Conservation (phyloP, 1,284 basidiomycete species). For the Porodaedalea pini region DNA sequence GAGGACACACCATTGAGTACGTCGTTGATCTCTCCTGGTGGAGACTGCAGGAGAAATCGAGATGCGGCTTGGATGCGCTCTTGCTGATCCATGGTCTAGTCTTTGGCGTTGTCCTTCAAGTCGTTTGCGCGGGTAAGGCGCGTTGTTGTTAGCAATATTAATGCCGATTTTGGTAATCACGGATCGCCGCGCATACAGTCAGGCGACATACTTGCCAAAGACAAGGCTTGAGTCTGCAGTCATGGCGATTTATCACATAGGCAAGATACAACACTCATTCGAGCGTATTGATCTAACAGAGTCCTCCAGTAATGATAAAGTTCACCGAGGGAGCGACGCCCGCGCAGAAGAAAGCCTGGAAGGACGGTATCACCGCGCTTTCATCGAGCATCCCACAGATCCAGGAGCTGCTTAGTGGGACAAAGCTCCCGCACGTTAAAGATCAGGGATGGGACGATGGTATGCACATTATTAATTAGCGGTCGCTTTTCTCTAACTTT, state of each 20-base stretch:
- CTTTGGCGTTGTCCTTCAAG: not conserved
- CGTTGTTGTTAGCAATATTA: not conserved
- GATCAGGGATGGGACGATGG: slow-evolving; percentile 21
- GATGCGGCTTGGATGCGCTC: slow-evolving; percentile 71
- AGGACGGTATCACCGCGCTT: slow-evolving; percentile 11
- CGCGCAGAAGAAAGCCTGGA: slow-evolving; percentile 19
- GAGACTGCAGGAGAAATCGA: slow-evolving; percentile 80
- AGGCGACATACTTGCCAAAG: not conserved
- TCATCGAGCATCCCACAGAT: slow-evolving; percentile 17
- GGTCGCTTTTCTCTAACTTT: too few relatives aligned
- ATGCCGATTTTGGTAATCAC: not conserved
- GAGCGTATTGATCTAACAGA: not conserved
- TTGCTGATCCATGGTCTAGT: slow-evolving; percentile 46
- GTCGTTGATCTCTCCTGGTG: slow-evolving; percentile 94
- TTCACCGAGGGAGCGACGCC: slow-evolving; percentile 11
- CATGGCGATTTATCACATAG: slow-evolving; percentile 22
- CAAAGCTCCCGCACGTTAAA: slow-evolving; percentile 18
- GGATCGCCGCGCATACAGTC: slow-evolving; percentile 9
- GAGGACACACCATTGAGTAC: slow-evolving; percentile 73
- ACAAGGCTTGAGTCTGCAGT: not conserved
- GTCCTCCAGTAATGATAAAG: slow-evolving; percentile 18
- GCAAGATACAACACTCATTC: not conserved
- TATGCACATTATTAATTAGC: too few relatives aligned
- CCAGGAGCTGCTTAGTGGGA: slow-evolving; percentile 15
- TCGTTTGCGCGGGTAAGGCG: not conserved